Evolutionary conservation across 2,329 filamentous ascomycete genomes (phyloP).

Genomic region (Trichophyton schoenleinii): DNA sequence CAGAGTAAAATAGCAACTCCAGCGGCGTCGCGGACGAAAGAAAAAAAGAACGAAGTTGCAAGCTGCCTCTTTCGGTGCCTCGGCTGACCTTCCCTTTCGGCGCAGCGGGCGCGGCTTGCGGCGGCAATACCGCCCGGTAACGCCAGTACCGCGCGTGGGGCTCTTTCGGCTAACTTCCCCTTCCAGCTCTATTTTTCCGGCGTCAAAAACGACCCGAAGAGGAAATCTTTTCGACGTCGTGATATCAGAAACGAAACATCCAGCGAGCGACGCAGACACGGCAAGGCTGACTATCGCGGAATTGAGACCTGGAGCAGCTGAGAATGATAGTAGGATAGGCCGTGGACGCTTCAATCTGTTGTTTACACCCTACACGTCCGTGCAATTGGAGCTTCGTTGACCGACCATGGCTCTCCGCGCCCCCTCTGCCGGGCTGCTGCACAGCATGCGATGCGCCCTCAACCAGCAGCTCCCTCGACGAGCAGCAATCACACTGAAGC

Average conservation of each 20-base stretch:
- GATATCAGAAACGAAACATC: not conserved
- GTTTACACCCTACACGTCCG: not conserved
- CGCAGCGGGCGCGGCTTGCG: not conserved
- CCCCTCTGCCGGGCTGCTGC: slow-evolving; percentile 28
- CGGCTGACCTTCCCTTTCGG: not conserved
- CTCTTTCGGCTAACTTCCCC: not conserved
- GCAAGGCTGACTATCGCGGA: not conserved
- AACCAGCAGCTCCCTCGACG: slow-evolving; percentile 13
- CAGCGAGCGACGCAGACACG: not conserved
- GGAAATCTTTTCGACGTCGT: not conserved
- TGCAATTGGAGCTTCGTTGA: not conserved
- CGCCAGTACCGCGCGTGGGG: not conserved
- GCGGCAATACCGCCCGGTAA: slow-evolving; percentile 3
- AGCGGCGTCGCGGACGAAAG: not conserved
- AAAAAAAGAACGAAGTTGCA: not conserved
- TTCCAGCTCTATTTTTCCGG: not conserved
- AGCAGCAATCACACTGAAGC: not conserved
- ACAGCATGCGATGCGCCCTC: slow-evolving; percentile 24
- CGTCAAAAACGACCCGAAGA: not conserved
- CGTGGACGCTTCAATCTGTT: not conserved
- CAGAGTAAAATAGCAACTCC: not conserved
- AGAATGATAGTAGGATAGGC: not conserved
- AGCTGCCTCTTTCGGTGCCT: not conserved
- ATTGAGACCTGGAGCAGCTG: not conserved
- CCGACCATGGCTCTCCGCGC: slow-evolving; percentile 23